phyloP scores from a whole-genome alignment of 1,284 basidiomycete genomes.

The Leccinum fuscescens region DNA sequence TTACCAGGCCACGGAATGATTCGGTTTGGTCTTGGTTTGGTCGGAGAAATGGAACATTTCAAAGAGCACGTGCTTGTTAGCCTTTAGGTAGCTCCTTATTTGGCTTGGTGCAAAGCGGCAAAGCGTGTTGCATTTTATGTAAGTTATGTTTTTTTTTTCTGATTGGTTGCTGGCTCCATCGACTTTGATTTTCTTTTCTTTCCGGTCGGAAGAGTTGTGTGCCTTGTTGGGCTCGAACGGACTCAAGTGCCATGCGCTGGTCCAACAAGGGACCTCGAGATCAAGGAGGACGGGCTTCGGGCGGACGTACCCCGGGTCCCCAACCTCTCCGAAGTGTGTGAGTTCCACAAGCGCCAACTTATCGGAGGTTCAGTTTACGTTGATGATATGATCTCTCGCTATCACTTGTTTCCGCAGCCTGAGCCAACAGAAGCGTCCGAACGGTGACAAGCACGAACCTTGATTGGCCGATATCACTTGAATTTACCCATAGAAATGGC shows the following conservation, averaged over 20 bases:
- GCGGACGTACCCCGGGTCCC: background rate
- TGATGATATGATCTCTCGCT: background rate
- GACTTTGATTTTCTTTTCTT: too few relatives aligned
- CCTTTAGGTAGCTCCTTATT: too few relatives aligned
- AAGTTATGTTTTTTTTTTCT: too few relatives aligned
- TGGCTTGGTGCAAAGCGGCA: too few relatives aligned
- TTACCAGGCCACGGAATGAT: too few relatives aligned
- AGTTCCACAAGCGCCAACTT: background rate
- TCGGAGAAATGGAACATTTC: too few relatives aligned
- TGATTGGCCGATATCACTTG: background rate
- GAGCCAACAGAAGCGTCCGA: background rate
- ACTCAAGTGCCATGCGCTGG: background rate
- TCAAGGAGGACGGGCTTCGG: background rate
- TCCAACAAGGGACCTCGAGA: background rate
- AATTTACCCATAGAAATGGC: background rate
- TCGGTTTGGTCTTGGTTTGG: too few relatives aligned
- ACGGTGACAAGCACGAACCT: background rate
- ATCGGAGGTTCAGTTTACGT: background rate
- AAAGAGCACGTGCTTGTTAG: too few relatives aligned
- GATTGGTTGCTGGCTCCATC: too few relatives aligned
- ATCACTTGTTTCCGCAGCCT: background rate
- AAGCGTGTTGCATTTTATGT: too few relatives aligned
- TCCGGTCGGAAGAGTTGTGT: background rate
- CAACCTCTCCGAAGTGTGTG: background rate
- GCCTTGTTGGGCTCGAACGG: background rate